phyloP scores from a whole-genome alignment of 164 flowering plant genomes.

The Taxillus chinensis region DNA sequence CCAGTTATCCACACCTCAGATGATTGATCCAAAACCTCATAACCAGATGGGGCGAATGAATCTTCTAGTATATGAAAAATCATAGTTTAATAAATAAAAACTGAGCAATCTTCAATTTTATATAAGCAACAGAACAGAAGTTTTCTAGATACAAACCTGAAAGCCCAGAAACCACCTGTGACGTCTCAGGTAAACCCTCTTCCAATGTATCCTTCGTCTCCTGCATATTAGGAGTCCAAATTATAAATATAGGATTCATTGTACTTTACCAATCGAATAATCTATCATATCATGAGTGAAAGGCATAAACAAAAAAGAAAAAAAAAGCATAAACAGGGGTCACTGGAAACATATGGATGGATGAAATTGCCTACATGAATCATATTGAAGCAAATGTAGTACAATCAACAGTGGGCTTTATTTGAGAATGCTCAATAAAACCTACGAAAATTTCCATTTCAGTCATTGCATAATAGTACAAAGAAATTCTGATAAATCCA shows the following conservation, averaged over 20 bases:
- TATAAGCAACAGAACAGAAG: slow-evolving; percentile 1
- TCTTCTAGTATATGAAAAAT: slow-evolving; percentile 22
- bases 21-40: slow-evolving; percentile 44
- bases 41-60: slow-evolving; percentile 22
- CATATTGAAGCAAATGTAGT: background rate
- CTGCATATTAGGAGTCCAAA: slow-evolving; percentile 25
- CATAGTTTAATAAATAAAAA: slow-evolving; percentile 5
- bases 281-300: background rate
- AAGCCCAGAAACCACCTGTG: slow-evolving; percentile 37
- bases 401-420: background rate
- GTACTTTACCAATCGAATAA: background rate
- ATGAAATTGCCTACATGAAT: background rate
- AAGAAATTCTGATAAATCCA: no score
- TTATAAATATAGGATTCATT: background rate
- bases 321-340: background rate
- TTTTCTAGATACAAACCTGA: slow-evolving; percentile 37
- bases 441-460: background rate
- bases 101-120: background rate
- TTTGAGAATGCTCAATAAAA: background rate
- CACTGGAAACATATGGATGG: background rate
- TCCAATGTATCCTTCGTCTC: slow-evolving; percentile 35
- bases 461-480: no score
- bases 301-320: background rate
- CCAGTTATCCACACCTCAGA: slow-evolving; percentile 69
- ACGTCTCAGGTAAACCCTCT: slow-evolving; percentile 32